Percentiles rank a stretch among this genome's conserved stretches.
phyloP scores from a whole-genome alignment of 495 filamentous ascomycete genomes.

The Xylaria palmicola region DNA sequence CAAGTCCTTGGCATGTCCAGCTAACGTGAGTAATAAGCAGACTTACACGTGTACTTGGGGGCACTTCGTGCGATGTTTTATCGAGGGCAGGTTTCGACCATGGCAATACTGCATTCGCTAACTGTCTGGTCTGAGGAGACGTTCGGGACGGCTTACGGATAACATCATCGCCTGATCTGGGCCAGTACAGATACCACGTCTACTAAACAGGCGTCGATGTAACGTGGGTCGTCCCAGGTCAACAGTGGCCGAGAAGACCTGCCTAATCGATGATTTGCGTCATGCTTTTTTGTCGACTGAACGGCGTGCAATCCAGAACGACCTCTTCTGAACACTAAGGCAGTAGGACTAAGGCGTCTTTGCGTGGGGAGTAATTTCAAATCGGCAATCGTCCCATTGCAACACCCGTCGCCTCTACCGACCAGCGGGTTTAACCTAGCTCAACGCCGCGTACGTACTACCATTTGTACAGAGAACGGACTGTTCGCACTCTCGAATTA shows the following conservation, averaged over 20 bases:
- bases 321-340: conserved; percentile 4
- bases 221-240: neutral
- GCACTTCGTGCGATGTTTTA: neutral
- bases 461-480: too few relatives aligned
- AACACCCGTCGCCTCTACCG: neutral
- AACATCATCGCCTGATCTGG: neutral
- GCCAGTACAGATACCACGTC: neutral
- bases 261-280: conserved; percentile 7
- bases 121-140: neutral
- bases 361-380: neutral
- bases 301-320: neutral
- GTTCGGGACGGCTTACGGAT: neutral
- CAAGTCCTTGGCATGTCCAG: conserved; percentile 8
- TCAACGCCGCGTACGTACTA: neutral
- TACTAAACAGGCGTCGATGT: neutral
- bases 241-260: neutral
- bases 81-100: neutral
- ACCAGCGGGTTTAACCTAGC: neutral
- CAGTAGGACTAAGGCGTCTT: neutral
- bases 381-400: too few relatives aligned
- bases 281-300: neutral
- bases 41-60: too few relatives aligned
- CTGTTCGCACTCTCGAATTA: neutral
- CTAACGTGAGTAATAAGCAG: conserved; percentile 9
- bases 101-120: neutral